Evolutionary conservation across 257 asterid genomes (phyloP).

Genomic region (Solanum chiquidenum): DNA sequence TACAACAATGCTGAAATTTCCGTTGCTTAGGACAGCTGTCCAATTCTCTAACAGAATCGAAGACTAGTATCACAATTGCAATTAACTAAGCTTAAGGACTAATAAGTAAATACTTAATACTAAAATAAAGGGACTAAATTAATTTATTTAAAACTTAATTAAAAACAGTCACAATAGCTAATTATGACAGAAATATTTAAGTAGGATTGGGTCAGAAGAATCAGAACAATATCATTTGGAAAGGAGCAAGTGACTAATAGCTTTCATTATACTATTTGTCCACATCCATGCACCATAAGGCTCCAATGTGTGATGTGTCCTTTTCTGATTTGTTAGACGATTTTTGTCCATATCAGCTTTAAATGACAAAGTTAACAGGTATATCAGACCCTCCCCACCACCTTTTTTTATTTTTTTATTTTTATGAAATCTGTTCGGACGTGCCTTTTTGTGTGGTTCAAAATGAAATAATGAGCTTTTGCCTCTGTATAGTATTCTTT

Average conservation of each 20-base stretch:
- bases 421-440: neutral
- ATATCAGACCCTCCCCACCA: accelerated
- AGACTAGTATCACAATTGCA: no score
- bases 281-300: neutral
- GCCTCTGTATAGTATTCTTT: neutral
- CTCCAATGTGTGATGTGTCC: neutral
- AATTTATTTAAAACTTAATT: no score
- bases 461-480: neutral
- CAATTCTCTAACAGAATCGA: no score
- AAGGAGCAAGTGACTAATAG: neutral
- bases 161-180: no score
- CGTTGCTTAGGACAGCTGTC: no score
- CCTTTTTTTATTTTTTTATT: neutral
- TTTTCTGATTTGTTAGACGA: neutral
- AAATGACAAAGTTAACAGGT: no score
- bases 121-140: no score
- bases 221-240: neutral
- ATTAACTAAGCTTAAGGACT: no score
- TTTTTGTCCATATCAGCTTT: no score
- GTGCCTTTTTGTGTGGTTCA: neutral
- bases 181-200: no score
- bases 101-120: no score
- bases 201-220: neutral
- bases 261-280: neutral
- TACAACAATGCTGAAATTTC: no score